Percentiles rank a stretch among this genome's conserved stretches.
Conservation (phyloP, 257 asterid species). For the Gentiana dahurica region DNA sequence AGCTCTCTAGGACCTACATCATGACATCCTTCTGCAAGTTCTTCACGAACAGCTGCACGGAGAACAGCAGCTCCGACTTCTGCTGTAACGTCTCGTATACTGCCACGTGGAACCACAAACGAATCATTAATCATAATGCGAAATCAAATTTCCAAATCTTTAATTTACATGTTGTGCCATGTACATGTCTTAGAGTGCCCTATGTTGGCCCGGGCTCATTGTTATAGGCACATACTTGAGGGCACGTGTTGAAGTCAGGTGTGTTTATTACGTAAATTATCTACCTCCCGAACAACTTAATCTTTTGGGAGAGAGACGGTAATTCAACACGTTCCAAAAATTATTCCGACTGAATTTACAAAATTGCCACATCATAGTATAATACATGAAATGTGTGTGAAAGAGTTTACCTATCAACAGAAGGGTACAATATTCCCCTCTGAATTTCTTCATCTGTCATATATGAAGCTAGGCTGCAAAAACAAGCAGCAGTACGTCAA, state of each 20-base stretch:
- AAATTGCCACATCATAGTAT: neutral
- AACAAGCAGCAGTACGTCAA: slow-evolving; percentile 14
- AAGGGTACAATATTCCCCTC: slow-evolving; percentile 71
- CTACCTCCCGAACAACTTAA: too few species aligned
- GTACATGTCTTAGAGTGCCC: too few species aligned
- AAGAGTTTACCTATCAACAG: slow-evolving; percentile 52
- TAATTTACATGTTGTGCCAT: too few species aligned
- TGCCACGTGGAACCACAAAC: slow-evolving; percentile 19
- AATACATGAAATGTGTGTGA: neutral
- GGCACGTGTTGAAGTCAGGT: too few species aligned
- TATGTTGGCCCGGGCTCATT: too few species aligned
- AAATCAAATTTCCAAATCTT: neutral
- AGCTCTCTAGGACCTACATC: slow-evolving; percentile 73
- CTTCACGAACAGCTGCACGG: slow-evolving; percentile 66
- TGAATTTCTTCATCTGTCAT: slow-evolving; percentile 80
- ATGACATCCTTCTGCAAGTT: slow-evolving; percentile 78
- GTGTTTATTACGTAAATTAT: too few species aligned
- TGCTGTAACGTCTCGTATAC: slow-evolving; percentile 88
- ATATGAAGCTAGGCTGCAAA: slow-evolving; percentile 86
- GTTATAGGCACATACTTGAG: too few species aligned
- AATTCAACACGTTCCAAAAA: too few species aligned
- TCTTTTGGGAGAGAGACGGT: too few species aligned
- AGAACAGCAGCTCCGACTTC: slow-evolving; percentile 94
- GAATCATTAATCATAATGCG: slow-evolving; percentile 14
- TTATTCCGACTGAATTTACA: too few species aligned